Base-by-base conservation (phyloP, 2,329 filamentous ascomycete species). In the Verticillium alfalfae region DNA sequence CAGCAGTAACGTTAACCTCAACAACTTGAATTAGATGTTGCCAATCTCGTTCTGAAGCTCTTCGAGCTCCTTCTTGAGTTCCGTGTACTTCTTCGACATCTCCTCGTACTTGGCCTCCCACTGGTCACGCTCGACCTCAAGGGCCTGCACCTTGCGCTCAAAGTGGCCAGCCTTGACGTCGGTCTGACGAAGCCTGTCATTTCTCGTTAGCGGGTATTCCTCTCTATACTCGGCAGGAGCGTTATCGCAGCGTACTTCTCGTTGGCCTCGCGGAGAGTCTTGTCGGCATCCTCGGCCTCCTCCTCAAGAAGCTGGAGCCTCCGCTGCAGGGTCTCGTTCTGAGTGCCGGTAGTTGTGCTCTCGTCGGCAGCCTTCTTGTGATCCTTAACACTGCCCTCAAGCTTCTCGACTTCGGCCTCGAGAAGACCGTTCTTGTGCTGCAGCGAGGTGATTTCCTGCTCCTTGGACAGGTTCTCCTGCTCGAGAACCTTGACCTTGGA, bases 21-120 rank as follows among this genome's bases (percentile, higher is more conserved):
- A 22, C 8, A n/a, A 52, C 18, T 52, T 38, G 55, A 15, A 34
- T 87, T 88, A 98, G 79, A 98, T 93, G 81, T 92, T 95, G 84
- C 89, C 90, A 79, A 98, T 93, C 81, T 97, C 93, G 70, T 82
- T 80, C 81, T 95, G 91, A 79, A 98, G 91, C 68, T 94, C 90
- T 73, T 96, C 88, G 74, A 97, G 83, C 77, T 97, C 93, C 84
- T 94, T 94, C 85, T 96, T 88, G 70, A 92, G 84, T 62, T 84
- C 77, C 68, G 81, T 80, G 84, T 96, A 90, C 82, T 97, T 96
- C 87, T 93, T 90, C 71, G 89, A 79, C 90, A 97, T 96, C 78
- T 98, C 94, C 81, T 98, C 95, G 82, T 96, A 98, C 84, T 99
- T 98, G 79, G 84, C 76, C 84, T 98, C 95, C 93, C 93, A 97